These are phyloP conservation scores for Cyathus striatus DNA, from an alignment of 768 basidiomycete genomes.

Conservation along the genomic window DNA sequence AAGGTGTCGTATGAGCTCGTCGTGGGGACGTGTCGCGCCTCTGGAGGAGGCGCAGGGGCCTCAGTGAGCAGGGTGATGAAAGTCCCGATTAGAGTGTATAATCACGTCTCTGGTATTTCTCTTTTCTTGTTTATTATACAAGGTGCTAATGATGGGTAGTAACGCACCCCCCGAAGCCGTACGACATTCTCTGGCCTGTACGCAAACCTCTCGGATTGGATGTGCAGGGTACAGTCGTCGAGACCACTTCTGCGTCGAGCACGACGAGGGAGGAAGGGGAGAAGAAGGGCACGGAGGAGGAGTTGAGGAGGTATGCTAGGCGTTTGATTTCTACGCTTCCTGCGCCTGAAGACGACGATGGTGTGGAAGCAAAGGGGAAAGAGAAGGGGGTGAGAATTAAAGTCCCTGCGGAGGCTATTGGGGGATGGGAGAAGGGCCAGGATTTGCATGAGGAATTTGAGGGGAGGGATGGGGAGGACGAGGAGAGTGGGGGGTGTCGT, in stretches of 20 bases:
- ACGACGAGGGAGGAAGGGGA: no score
- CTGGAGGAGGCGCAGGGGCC: constrained; percentile 27
- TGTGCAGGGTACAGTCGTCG: constrained; percentile 31
- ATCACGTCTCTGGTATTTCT: constrained; percentile 70
- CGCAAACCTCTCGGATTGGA: constrained; percentile 32
- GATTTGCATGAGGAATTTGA: constrained; percentile 18
- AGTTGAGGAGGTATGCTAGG: constrained; percentile 49
- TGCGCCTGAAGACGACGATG: no score
- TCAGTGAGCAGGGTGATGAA: constrained; percentile 78
- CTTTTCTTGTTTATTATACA: neutral
- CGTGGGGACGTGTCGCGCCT: constrained; percentile 79
- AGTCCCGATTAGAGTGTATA: constrained; percentile 89
- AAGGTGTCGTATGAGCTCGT: constrained; percentile 86
- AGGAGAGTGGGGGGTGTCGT: constrained; percentile 56
- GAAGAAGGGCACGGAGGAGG: no score
- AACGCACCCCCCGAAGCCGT: constrained; percentile 52
- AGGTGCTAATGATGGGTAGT: constrained; percentile 27
- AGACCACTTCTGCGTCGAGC: no score
- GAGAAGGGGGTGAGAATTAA: neutral
- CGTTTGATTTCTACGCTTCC: constrained; percentile 44
- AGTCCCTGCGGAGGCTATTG: neutral
- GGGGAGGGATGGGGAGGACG: constrained; percentile 26
- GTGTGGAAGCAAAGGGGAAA: no score
- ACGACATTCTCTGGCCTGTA: constrained; percentile 84
- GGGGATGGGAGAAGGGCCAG: constrained; percentile 11